Conservation (phyloP, 495 filamentous ascomycete genomes). For the Pyrenula massariospora region DNA sequence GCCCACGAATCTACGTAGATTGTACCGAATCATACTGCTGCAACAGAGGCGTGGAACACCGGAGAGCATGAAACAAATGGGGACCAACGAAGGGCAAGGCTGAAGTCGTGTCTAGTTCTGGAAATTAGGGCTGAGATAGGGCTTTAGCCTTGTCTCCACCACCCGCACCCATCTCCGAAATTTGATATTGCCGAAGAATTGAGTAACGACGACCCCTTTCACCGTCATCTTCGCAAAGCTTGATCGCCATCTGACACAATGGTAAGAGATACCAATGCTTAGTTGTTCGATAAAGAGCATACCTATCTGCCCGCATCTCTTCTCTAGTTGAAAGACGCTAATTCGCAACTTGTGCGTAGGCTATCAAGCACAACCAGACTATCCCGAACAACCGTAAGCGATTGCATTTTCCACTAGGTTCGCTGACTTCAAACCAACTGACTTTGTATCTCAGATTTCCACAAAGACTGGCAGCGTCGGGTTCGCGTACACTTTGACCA, state of each 20-base stretch:
- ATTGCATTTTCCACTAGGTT: slow-evolving; percentile 6
- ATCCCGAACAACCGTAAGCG: slow-evolving; percentile 91
- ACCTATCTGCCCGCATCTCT: too few species aligned
- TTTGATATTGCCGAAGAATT: neutral
- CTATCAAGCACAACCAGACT: slow-evolving; percentile 99
- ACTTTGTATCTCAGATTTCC: slow-evolving; percentile 64
- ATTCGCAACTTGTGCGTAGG: too few species aligned
- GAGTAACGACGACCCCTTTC: neutral
- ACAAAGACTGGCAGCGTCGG: slow-evolving; percentile 99
- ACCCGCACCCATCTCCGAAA: neutral
- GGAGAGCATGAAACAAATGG: too few species aligned
- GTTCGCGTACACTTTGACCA: slow-evolving; percentile 98
- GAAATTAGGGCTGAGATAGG: neutral
- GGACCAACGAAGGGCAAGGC: too few species aligned
- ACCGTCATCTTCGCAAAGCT: slow-evolving; percentile 16
- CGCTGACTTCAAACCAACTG: slow-evolving; percentile 3
- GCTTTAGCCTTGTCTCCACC: neutral
- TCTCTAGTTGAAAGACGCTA: too few species aligned
- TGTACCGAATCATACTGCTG: too few species aligned
- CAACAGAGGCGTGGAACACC: too few species aligned
- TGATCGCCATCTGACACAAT: slow-evolving; percentile 57
- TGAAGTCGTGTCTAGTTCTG: neutral
- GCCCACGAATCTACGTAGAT: too few species aligned
- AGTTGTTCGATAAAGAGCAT: too few species aligned
- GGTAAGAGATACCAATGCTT: too few species aligned